Conservation (phyloP, 495 filamentous ascomycete species). For the Polyplosphaeria fusca region DNA sequence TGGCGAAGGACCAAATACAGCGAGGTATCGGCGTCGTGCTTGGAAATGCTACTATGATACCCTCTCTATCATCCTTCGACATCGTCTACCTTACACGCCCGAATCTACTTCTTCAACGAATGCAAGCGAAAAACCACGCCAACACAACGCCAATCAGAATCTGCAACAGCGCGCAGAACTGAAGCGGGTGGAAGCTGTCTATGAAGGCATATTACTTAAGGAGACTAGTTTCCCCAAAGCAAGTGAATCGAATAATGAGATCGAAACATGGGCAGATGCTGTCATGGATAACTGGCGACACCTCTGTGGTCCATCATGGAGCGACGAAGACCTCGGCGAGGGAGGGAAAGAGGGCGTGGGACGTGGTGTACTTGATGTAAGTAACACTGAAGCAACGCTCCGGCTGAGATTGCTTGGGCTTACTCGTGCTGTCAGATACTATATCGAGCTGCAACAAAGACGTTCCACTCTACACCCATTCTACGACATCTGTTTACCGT, state of each 20-base stretch:
- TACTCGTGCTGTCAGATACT: constrained; percentile 57
- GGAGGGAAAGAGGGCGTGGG: constrained; percentile 71
- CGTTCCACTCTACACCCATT: constrained; percentile 87
- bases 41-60: constrained; percentile 81
- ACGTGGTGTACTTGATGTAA: constrained; percentile 67
- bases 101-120: background rate
- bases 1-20: constrained; percentile 13
- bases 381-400: constrained; percentile 25
- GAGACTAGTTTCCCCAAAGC: constrained; percentile 82
- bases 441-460: constrained; percentile 84
- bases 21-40: constrained; percentile 51
- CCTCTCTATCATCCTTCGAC: constrained; percentile 62
- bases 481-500: constrained; percentile 84
- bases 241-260: constrained; percentile 63
- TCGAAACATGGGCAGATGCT: constrained; percentile 76
- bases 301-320: constrained; percentile 70
- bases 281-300: constrained; percentile 83
- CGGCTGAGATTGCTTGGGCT: background rate
- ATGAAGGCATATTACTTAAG: constrained; percentile 67
- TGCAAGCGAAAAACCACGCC: constrained; percentile 10
- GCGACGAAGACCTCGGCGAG: constrained; percentile 70
- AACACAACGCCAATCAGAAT: constrained; percentile 44
- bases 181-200: constrained; percentile 68
- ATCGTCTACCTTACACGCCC: constrained; percentile 44
- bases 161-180: constrained; percentile 68